These are phyloP conservation scores for Haplosporangium gracile DNA, from an alignment of 192 early-diverging fungal species.

Conservation along the genomic window DNA sequence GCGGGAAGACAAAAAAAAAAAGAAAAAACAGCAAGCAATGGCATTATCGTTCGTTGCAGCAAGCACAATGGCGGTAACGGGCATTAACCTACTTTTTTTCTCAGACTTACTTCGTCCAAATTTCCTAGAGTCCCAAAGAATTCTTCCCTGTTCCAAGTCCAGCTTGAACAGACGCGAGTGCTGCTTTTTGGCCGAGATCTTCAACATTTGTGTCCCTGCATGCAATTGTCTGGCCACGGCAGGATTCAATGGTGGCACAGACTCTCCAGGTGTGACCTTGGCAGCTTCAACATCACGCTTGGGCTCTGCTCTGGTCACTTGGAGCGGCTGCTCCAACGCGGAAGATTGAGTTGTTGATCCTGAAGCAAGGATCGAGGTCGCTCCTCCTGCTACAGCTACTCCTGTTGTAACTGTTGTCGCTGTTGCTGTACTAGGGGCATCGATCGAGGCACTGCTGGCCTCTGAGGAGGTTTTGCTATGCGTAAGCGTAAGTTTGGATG, in stretches of 20 bases:
- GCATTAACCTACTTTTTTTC: conserved; percentile 1
- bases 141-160: conserved; percentile 57
- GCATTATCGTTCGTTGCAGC: conserved; percentile 2
- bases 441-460: conserved; percentile 15
- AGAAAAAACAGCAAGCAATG: neutral
- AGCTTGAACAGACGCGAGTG: conserved; percentile 55
- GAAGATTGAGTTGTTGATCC: neutral
- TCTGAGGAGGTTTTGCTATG: conserved; percentile 25
- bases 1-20: neutral
- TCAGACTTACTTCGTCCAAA: conserved; percentile 54
- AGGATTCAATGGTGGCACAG: conserved; percentile 14
- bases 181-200: conserved; percentile 59
- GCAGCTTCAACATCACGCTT: neutral
- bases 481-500: neutral
- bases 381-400: neutral
- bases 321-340: neutral
- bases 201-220: conserved; percentile 52
- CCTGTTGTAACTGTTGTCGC: neutral
- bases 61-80: neutral
- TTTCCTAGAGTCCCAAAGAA: conserved; percentile 62
- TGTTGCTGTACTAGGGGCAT: neutral
- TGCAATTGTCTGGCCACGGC: conserved; percentile 29
- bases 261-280: conserved; percentile 6
- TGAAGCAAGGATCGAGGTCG: no score
- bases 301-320: neutral